Evolutionary conservation across 176 grass and related monocot species (phyloP), one percentile per base, ranked within the genome.

Genomic region (Avena atlantica): DNA sequence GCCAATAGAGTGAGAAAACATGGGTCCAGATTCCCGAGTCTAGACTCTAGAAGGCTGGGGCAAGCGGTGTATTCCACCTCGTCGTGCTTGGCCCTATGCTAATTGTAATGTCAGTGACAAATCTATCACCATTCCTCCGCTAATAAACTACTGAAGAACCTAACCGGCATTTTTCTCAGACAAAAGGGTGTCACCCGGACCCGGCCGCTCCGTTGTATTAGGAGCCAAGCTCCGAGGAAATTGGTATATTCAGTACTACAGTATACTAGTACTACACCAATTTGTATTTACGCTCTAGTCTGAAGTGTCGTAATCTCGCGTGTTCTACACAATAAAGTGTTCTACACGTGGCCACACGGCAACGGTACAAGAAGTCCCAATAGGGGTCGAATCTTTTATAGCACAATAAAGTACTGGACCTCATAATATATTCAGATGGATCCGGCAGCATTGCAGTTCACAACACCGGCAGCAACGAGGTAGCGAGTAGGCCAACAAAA

Each of bases 391-490:
- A 34, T 12, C 5, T 6, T 19, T 4, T 75, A 42, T 6, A 0
- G 34, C 67, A 12, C 75, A 80, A 29, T 78, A 70, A 62, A 82
- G 5, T 86, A 78, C 6, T 17, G 27, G 16, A 3, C 12, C 31
- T 10, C 67, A 25, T 58, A 37, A 51, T n/a, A 80, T 81, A 70
- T 52, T 84, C 48, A 59, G 48, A 81, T 75, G 64, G 81, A 87
- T 74, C 37, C 78, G 53, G 65, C 89, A 45, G 81, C 86, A 81
- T 81, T 45, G 76, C 81, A 87, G 73, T 90, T 87, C 5, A 21
- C 84, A 71, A 81, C 65, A 48, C 76, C 81, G 81, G 86, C 69
- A 56, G 20, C 58, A 76, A 55, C 89, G 52, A 88, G 82, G 90
- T 31, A 3, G 15, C 52, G 36, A n/a, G 58, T 20, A 72, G 42